phyloP scores from a whole-genome alignment of 1,139 yeast genomes.

The Debaryomycetaceae sp. region DNA sequence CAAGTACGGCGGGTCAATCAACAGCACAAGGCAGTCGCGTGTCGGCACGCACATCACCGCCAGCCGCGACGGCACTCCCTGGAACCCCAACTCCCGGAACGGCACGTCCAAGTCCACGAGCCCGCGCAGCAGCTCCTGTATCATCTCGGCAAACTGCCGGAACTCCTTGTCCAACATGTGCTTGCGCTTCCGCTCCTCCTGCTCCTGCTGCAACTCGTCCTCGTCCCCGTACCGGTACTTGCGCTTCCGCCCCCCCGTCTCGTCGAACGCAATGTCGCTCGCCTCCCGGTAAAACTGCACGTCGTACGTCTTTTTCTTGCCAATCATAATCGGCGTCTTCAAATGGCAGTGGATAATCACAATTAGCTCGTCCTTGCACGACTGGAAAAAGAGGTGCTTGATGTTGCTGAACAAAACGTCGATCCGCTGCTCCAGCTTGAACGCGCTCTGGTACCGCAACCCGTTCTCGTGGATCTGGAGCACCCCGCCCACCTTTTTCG shows the following conservation, averaged over 20 bases:
- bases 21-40: slow-evolving; percentile 88
- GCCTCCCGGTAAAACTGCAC: slow-evolving; percentile 96
- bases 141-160: slow-evolving; percentile 77
- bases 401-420: slow-evolving; percentile 86
- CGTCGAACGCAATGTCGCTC: slow-evolving; percentile 92
- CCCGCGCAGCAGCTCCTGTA: slow-evolving; percentile 79
- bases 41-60: slow-evolving; percentile 96
- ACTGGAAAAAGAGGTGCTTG: slow-evolving; percentile 89
- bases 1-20: slow-evolving; percentile 89
- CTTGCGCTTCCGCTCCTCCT: slow-evolving; percentile 91
- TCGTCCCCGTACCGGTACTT: slow-evolving; percentile 95
- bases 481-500: slow-evolving; percentile 87
- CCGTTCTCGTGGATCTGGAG: slow-evolving; percentile 94
- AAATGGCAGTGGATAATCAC: slow-evolving; percentile 89
- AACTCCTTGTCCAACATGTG: slow-evolving; percentile 88
- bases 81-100: slow-evolving; percentile 91
- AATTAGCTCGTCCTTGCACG: slow-evolving; percentile 89
- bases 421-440: slow-evolving; percentile 74
- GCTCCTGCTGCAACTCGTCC: slow-evolving; percentile 97
- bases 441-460: slow-evolving; percentile 78
- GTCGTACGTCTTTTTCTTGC: slow-evolving; percentile 90
- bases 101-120: slow-evolving; percentile 85
- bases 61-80: slow-evolving; percentile 94
- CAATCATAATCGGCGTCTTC: slow-evolving; percentile 88
- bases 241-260: slow-evolving; percentile 88